A percentile compares a stretch with the other conserved stretches of the same genome.
These are phyloP conservation scores for Tricholoma terreum DNA, from an alignment of 768 basidiomycete genomes.

Conservation along the genomic window DNA sequence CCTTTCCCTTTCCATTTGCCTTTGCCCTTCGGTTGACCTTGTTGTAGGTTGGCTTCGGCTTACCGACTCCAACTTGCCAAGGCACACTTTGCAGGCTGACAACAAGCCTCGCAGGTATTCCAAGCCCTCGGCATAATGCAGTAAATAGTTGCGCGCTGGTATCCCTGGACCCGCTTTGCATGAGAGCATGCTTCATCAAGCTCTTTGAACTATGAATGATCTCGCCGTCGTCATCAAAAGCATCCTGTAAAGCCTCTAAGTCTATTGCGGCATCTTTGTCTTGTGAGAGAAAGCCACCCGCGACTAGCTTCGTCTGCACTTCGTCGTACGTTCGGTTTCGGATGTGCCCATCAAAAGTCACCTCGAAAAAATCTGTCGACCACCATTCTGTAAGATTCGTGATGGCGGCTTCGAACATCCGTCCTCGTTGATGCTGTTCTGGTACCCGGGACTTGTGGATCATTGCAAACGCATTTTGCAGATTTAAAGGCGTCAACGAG, in stretches of 20 bases:
- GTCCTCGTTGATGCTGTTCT: conserved; percentile 76
- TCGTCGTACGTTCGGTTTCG: conserved; percentile 76
- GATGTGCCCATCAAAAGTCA: conserved; percentile 62
- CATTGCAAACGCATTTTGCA: conserved; percentile 78
- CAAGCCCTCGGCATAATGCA: conserved; percentile 79
- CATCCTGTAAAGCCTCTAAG: conserved; percentile 43
- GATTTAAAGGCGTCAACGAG: conserved; percentile 75
- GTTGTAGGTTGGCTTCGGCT: conserved; percentile 42
- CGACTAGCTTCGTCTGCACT: conserved; percentile 46
- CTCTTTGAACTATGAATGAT: conserved; percentile 74
- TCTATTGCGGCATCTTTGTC: conserved; percentile 31
- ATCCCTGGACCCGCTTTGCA: conserved; percentile 79
- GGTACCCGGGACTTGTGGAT: conserved; percentile 82
- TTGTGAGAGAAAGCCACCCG: conserved; percentile 26
- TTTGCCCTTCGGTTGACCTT: conserved; percentile 27
- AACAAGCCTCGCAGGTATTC: conserved; percentile 83
- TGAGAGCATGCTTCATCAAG: conserved; percentile 89
- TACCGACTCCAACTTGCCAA: conserved; percentile 73
- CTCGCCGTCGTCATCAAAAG: conserved; percentile 59
- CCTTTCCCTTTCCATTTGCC: conserved; percentile 30
- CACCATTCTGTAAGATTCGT: conserved; percentile 82
- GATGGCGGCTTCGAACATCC: conserved; percentile 83
- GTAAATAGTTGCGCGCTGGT: conserved; percentile 90
- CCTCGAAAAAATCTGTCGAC: conserved; percentile 66
- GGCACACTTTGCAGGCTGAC: conserved; percentile 90